Evolutionary conservation across 2,329 filamentous ascomycete genomes (phyloP).

Genomic region (Aphanoascus verrucosus): DNA sequence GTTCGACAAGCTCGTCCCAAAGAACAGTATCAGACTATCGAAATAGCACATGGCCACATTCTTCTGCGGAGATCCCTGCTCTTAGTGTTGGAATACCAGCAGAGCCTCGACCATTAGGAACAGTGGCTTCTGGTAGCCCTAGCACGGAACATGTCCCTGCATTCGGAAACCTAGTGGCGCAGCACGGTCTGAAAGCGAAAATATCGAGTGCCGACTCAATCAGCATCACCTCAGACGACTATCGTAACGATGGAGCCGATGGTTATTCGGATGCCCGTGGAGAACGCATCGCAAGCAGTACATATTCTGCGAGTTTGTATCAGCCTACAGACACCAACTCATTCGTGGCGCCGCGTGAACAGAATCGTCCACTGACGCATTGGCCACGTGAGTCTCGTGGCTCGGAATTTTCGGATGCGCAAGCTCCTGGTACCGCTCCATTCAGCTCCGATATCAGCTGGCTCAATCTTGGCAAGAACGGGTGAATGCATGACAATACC

Average conservation of each 20-base stretch:
- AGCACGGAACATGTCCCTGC: constrained; percentile 28
- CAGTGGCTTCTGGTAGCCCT: constrained; percentile 35
- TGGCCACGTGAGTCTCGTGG: constrained; percentile 10
- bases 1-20: constrained; percentile 21
- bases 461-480: constrained; percentile 28
- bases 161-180: constrained; percentile 26
- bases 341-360: constrained; percentile 13
- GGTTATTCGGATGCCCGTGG: constrained; percentile 18
- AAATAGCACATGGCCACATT: constrained; percentile 33
- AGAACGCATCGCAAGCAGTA: constrained; percentile 32
- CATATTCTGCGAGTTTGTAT: constrained; percentile 33
- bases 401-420: neutral
- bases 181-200: constrained; percentile 33
- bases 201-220: constrained; percentile 37
- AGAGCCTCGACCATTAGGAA: constrained; percentile 31
- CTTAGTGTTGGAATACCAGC: constrained; percentile 31
- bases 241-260: constrained; percentile 21
- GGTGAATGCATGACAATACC: neutral
- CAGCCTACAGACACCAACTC: constrained; percentile 19
- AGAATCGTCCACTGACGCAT: constrained; percentile 16
- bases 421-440: neutral
- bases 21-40: constrained; percentile 29
- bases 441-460: constrained; percentile 36
- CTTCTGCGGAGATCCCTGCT: constrained; percentile 24
- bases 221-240: constrained; percentile 30